These are phyloP conservation scores for Martensiomyces pterosporus DNA, from an alignment of 192 early-diverging fungal species.

Conservation along the genomic window DNA sequence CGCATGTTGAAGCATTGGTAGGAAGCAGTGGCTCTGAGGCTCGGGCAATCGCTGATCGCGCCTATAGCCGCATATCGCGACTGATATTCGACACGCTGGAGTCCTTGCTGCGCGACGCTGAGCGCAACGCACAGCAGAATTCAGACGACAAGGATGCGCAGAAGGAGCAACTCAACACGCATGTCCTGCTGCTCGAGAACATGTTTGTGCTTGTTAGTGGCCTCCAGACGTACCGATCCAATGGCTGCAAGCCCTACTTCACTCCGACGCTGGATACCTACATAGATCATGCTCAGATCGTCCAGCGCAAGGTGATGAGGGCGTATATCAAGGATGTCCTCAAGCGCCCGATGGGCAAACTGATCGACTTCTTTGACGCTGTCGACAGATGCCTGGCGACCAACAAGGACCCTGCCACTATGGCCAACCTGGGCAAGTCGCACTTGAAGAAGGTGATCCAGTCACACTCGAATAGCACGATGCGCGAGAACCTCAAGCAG, in stretches of 20 bases:
- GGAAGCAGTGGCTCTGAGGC: slow-evolving; percentile 59
- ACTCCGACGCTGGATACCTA: slow-evolving; percentile 49
- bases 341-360: slow-evolving; percentile 77
- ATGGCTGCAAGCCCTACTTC: slow-evolving; percentile 58
- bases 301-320: slow-evolving; percentile 77
- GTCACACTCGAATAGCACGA: slow-evolving; percentile 78
- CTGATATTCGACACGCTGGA: slow-evolving; percentile 87
- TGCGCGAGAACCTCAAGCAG: slow-evolving; percentile 62
- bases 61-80: slow-evolving; percentile 78
- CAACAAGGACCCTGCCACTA: slow-evolving; percentile 57
- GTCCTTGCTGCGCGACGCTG: slow-evolving; percentile 71
- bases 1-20: slow-evolving; percentile 57
- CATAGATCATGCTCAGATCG: slow-evolving; percentile 77
- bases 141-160: slow-evolving; percentile 76
- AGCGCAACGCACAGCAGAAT: slow-evolving; percentile 51
- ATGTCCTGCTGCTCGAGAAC: slow-evolving; percentile 86
- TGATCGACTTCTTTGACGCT: slow-evolving; percentile 95
- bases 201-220: slow-evolving; percentile 91
- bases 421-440: slow-evolving; percentile 69
- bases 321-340: slow-evolving; percentile 87
- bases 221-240: slow-evolving; percentile 68
- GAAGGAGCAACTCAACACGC: slow-evolving; percentile 83
- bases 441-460: slow-evolving; percentile 80
- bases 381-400: slow-evolving; percentile 78
- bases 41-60: slow-evolving; percentile 65